Evolutionary conservation across 1,284 basidiomycete species (phyloP).

Genomic region (Pholiota adiposa): DNA sequence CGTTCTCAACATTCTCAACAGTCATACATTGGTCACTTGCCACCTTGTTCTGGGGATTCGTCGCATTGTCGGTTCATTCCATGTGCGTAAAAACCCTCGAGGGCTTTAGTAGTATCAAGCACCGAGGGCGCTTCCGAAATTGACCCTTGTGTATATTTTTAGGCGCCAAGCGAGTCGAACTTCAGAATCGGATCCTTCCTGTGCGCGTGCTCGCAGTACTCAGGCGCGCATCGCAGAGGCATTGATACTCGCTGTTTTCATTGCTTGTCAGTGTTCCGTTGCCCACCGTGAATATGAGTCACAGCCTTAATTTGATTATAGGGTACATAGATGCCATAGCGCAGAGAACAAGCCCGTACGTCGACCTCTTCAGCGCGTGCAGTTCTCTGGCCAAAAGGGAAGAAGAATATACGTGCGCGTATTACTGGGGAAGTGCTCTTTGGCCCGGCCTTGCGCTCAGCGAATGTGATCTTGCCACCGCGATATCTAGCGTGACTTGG

Average conservation of each 20-base stretch:
- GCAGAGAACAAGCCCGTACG: neutral
- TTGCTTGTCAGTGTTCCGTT: neutral
- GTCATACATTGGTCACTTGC: constrained; percentile 7
- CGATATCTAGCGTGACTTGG: constrained; percentile 4
- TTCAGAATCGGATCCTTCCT: neutral
- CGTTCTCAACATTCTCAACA: constrained; percentile 8
- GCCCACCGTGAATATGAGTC: neutral
- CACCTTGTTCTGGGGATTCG: constrained; percentile 1
- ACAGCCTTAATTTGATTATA: neutral
- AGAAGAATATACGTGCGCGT: neutral
- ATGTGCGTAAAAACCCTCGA: constrained; percentile 4
- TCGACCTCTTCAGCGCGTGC: constrained; percentile 1
- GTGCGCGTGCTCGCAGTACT: neutral
- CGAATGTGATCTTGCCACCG: constrained; percentile 1
- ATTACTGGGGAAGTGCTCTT: neutral
- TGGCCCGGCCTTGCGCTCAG: neutral
- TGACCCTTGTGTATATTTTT: constrained; percentile 3
- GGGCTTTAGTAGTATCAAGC: neutral
- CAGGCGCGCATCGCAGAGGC: neutral
- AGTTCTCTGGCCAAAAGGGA: neutral
- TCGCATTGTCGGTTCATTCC: constrained; percentile 3
- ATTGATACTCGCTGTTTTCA: neutral
- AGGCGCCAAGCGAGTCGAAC: neutral
- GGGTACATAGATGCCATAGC: neutral
- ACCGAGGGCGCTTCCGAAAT: neutral